Base-by-base conservation (phyloP, 305 asterid genomes). In the Solanum hybrid region DNA sequence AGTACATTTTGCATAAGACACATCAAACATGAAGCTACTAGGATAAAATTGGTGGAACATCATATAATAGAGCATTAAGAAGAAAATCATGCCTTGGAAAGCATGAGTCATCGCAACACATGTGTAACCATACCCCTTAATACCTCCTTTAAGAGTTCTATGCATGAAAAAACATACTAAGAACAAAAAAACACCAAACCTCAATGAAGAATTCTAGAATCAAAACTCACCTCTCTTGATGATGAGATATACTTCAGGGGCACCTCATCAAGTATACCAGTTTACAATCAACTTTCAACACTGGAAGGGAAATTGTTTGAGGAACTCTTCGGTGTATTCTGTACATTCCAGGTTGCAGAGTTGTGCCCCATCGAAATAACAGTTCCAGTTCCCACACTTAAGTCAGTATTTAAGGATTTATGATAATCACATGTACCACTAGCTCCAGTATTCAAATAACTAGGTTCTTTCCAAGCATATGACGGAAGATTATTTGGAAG, bases 171-270 rank as follows among this genome's bases (percentile, higher is more conserved):
- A 82, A 13, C 86, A 29, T 69, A 34, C 29, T 36, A 12, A 19
- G 14, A 60, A 72, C 13, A 66, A 42, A 15, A 84, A 40, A 36
- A 40, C 38, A 40, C 29, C 56, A 75, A 35, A 22, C 40, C 17
- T 36, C 38, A 36, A 7, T 2, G 38, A 36, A 36, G 38, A 36
- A 36, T 36, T 36, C 38, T 36, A 7, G 10, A 69, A 71, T 91
- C 86, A 42, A 76, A 89, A 88, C 91, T 90, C 88, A 96, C 98
- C 98, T 94, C 98, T 89, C 97, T 94, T 60, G 98, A 93, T 98
- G 97, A 96, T 4, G 98, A 94, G 89, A 95, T 96, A 79, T 97
- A 37, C 3, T 8, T 96, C 92, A 96, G 96, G 36, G 36, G 36
- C 7, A 34, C 36, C 36, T 34, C 7, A 34, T 34, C 36, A 34